Evolutionary conservation across 2,329 filamentous ascomycete species (phyloP).

Genomic region (Penicillium palitans): DNA sequence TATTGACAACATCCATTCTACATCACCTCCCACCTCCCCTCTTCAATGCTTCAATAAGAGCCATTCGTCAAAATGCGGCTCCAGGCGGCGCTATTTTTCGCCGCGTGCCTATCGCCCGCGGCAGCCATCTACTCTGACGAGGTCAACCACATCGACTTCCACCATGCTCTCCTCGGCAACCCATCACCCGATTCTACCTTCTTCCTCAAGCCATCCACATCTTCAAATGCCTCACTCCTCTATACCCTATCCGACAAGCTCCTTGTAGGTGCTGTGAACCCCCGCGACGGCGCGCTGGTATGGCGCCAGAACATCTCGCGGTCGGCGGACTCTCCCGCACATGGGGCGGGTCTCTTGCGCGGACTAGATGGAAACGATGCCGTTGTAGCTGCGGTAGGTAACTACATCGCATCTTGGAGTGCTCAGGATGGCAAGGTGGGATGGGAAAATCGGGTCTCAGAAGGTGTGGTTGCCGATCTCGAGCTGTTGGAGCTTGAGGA

Average conservation of each 20-base stretch:
- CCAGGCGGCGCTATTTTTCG: slow-evolving; percentile 41
- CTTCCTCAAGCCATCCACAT: slow-evolving; percentile 82
- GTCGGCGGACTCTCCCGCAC: slow-evolving; percentile 30
- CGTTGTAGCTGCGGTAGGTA: slow-evolving; percentile 71
- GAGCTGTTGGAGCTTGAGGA: slow-evolving; percentile 75
- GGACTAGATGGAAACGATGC: slow-evolving; percentile 78
- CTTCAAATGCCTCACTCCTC: slow-evolving; percentile 82
- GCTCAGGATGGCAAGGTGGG: slow-evolving; percentile 74
- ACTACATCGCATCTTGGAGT: slow-evolving; percentile 76
- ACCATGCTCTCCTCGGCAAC: slow-evolving; percentile 82
- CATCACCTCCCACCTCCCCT: slow-evolving; percentile 9
- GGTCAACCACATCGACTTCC: slow-evolving; percentile 88
- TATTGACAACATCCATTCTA: slow-evolving; percentile 20
- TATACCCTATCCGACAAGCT: slow-evolving; percentile 87
- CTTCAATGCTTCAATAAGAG: slow-evolving; percentile 36
- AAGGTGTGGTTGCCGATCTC: slow-evolving; percentile 49
- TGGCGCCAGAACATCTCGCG: slow-evolving; percentile 79
- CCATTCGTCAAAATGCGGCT: slow-evolving; percentile 42
- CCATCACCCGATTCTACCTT: slow-evolving; percentile 83
- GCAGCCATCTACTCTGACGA: slow-evolving; percentile 83
- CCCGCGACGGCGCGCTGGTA: slow-evolving; percentile 76
- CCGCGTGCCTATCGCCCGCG: slow-evolving; percentile 52
- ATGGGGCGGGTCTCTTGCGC: slow-evolving; percentile 53
- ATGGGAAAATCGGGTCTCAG: slow-evolving; percentile 68
- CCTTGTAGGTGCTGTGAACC: slow-evolving; percentile 84